phyloP scores from a whole-genome alignment of 108 stramenopile species.

The Epipyxis sp. region DNA sequence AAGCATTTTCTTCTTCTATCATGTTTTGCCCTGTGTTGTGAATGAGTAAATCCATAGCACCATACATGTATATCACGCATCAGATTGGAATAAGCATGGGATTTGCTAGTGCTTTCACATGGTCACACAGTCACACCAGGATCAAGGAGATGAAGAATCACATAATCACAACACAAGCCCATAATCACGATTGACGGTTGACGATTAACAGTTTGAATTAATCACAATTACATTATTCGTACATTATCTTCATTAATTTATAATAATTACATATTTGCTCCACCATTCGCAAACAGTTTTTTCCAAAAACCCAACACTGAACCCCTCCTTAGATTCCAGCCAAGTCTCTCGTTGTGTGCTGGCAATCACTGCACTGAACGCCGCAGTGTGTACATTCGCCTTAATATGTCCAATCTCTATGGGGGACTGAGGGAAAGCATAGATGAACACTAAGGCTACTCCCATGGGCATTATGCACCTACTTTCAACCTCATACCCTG shows the following conservation, averaged over 20 bases:
- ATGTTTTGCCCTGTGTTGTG: too few species aligned
- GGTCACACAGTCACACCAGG: too few species aligned
- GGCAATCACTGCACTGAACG: conserved; percentile 1
- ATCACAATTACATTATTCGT: too few species aligned
- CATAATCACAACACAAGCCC: too few species aligned
- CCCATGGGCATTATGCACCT: not conserved
- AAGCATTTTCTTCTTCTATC: too few species aligned
- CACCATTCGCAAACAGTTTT: conserved; percentile 26
- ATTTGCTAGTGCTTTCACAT: too few species aligned
- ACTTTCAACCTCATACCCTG: not conserved
- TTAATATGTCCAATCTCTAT: conserved; percentile 22
- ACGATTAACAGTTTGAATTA: too few species aligned
- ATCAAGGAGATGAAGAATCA: too few species aligned
- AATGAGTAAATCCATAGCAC: too few species aligned
- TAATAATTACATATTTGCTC: conserved; percentile 28
- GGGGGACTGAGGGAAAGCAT: conserved; percentile 6
- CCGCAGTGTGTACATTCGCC: not conserved
- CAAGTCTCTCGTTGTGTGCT: not conserved
- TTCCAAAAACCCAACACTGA: conserved; percentile 6
- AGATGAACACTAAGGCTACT: not conserved
- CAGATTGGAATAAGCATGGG: too few species aligned
- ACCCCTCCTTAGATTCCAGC: conserved; percentile 2
- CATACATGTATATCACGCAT: too few species aligned
- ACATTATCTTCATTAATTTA: not conserved
- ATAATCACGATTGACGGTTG: too few species aligned